A percentile compares a stretch with the other conserved stretches of the same genome.
Evolutionary conservation across 345 rosid species (phyloP).

Genomic region (Rhodamnia rubescens): DNA sequence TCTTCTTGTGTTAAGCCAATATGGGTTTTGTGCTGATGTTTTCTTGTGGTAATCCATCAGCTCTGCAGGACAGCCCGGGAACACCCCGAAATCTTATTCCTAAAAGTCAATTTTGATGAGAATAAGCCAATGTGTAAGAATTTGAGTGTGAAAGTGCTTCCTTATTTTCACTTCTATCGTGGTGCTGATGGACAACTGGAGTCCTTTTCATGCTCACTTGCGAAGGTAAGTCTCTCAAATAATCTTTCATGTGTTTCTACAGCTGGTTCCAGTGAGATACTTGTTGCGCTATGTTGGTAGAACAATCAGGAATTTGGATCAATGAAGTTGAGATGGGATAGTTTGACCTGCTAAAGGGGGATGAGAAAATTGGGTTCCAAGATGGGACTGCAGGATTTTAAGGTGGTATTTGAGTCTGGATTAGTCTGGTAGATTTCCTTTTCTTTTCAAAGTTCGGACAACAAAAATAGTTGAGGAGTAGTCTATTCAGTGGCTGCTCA

Average conservation of each 20-base stretch:
- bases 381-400: neutral
- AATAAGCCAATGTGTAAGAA: slow-evolving; percentile 89
- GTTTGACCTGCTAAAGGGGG: neutral
- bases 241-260: neutral
- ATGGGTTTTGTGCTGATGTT: neutral
- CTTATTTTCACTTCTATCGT: slow-evolving; percentile 82
- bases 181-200: slow-evolving; percentile 82
- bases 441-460: neutral
- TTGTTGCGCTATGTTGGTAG: neutral
- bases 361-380: neutral
- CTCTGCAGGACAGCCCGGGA: slow-evolving; percentile 75
- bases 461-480: neutral
- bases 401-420: neutral
- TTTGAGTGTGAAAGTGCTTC: slow-evolving; percentile 82
- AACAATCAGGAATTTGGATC: neutral
- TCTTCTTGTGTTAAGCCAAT: neutral
- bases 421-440: neutral
- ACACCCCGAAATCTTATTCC: slow-evolving; percentile 65
- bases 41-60: slow-evolving; percentile 21
- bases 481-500: neutral
- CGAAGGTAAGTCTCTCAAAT: slow-evolving; percentile 36
- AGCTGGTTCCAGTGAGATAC: neutral
- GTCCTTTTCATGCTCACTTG: slow-evolving; percentile 86
- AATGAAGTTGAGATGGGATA: neutral
- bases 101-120: slow-evolving; percentile 86